Evolutionary conservation across 768 basidiomycete species (phyloP).

Genomic region (Mycena rosella): DNA sequence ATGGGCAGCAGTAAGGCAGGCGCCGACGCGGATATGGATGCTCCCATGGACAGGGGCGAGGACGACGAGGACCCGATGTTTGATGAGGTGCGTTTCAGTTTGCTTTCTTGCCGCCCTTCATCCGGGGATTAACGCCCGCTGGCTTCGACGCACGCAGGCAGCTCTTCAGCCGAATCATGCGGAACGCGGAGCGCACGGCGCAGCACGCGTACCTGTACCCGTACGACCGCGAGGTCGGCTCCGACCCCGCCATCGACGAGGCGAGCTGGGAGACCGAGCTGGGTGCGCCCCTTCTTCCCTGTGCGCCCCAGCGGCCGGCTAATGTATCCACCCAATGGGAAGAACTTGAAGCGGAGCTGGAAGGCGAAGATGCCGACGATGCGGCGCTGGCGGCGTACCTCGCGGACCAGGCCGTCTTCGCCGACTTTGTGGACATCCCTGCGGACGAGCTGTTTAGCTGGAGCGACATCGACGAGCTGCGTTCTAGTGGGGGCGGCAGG

Average conservation of each 20-base stretch:
- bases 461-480: conserved; percentile 16
- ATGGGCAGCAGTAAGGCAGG: conserved; percentile 65
- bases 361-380: conserved; percentile 10
- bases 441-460: conserved; percentile 32
- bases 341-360: too few relatives aligned
- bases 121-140: not conserved
- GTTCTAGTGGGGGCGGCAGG: not conserved
- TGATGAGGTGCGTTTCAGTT: conserved; percentile 28
- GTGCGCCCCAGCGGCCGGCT: too few relatives aligned
- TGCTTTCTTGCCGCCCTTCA: not conserved
- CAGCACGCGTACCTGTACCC: conserved; percentile 33
- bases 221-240: conserved; percentile 37
- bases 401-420: conserved; percentile 29
- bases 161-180: conserved; percentile 32
- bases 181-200: conserved; percentile 27
- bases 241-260: conserved; percentile 26
- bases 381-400: conserved; percentile 23
- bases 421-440: conserved; percentile 33
- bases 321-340: too few relatives aligned
- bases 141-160: not conserved
- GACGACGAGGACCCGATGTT: conserved; percentile 9
- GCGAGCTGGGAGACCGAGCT: conserved; percentile 29
- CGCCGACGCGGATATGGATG: conserved; percentile 55
- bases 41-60: conserved; percentile 68
- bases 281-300: too few relatives aligned